Evolutionary conservation across 2,329 filamentous ascomycete species (phyloP), one percentile per base, ranked within the genome.

Genomic region (Apiospora marii): DNA sequence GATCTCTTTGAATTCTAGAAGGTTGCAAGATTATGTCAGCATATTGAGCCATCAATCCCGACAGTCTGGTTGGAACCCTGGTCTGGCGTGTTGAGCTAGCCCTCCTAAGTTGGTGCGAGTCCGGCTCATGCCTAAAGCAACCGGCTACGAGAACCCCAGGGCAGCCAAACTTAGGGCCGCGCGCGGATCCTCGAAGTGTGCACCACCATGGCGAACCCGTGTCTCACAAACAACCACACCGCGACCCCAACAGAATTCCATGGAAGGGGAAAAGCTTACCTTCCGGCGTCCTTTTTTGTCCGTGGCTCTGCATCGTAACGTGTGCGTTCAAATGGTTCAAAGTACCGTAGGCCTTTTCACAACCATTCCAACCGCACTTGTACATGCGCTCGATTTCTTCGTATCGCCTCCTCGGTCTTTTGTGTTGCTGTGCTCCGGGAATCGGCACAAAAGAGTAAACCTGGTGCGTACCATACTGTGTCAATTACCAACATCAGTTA

Each of bases 351-450:
- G 96, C 96, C 85, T 99, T 99, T 84, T 99, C 96, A 81, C 96
- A 99, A 12, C 95, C 95, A 76, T 98, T 96, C 94, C 95, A 98
- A 37, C 96, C 96, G 81, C 96, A 99, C 84, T 98, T 98, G 87
- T 99, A 98, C 96, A 99, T 98, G 81, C 96, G 92, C 86, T 99
- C 96, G 78, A 99, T 99, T 82, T 99, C 96, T 84, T 99, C 96
- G 79, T 98, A 99, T 71, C 96, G 91, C 79, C 96, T 89, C 75
- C 96, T 91, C 16, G 96, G 96, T 73, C 96, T 91, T 87, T 99
- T 99, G 83, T 98, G 96, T 82, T 99, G 96, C 81, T 98, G 95
- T 16, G 96, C 94, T 75, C 96, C 96, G 1, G 96, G 96, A 79
- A 98, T 98, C 0, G 96, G 96, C 44, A 98, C 96, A 80, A 99